Conservation (phyloP, 2,329 filamentous ascomycete species). For the Scedosporium apiospermum region DNA sequence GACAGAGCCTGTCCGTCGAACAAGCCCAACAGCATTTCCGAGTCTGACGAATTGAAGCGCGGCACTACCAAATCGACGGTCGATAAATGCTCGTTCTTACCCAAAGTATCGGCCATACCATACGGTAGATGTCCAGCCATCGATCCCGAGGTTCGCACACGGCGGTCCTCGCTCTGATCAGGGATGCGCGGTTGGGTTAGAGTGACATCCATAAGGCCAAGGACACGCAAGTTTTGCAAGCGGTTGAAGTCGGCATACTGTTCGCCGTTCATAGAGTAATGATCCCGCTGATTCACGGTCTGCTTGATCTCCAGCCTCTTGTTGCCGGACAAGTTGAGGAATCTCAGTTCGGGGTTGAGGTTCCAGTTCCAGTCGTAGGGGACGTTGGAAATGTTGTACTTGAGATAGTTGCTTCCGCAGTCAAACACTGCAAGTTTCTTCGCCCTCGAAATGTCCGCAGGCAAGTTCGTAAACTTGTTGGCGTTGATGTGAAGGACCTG, state of each 20-base stretch:
- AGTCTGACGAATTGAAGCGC: conserved; percentile 79
- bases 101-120: conserved; percentile 93
- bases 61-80: conserved; percentile 94
- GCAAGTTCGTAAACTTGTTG: conserved; percentile 95
- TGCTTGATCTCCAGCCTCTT: conserved; percentile 87
- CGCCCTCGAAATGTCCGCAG: conserved; percentile 89
- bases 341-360: conserved; percentile 88
- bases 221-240: conserved; percentile 70
- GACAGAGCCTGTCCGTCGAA: conserved; percentile 91
- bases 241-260: conserved; percentile 84
- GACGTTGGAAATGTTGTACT: conserved; percentile 98
- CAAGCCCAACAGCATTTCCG: conserved; percentile 84
- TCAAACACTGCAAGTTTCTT: conserved; percentile 87
- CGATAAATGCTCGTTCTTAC: conserved; percentile 87
- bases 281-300: conserved; percentile 29
- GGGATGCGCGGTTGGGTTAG: conserved; percentile 87
- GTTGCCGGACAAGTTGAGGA: conserved; percentile 93
- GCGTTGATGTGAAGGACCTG: conserved; percentile 92
- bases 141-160: conserved; percentile 95
- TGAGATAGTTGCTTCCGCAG: conserved; percentile 87
- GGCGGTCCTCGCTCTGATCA: conserved; percentile 87
- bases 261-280: conserved; percentile 42
- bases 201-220: conserved; percentile 97
- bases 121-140: conserved; percentile 84
- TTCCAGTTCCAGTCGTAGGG: conserved; percentile 99